These are phyloP conservation scores for Phytophthora quininea DNA, from an alignment of 352 stramenopile species.

Conservation along the genomic window DNA sequence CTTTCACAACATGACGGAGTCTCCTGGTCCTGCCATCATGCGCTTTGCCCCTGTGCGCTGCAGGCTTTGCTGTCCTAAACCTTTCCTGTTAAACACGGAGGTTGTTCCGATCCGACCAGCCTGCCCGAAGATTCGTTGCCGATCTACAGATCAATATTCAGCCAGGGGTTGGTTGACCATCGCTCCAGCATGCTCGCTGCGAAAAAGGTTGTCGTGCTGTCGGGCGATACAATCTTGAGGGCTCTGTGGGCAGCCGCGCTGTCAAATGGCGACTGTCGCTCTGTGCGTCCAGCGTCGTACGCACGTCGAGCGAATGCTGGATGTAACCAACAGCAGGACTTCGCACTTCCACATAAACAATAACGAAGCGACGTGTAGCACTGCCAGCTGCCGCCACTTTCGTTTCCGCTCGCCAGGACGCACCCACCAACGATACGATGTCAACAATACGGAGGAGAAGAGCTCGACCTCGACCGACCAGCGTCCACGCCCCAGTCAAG, in stretches of 20 bases:
- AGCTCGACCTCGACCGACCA: constrained; percentile 15
- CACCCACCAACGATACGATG: too few relatives aligned
- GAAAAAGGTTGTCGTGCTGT: constrained; percentile 25
- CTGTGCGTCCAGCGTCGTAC: constrained; percentile 19
- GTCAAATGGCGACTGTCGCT: constrained; percentile 3
- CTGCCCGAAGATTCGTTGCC: too few relatives aligned
- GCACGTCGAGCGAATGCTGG: constrained; percentile 9
- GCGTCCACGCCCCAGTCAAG: constrained; percentile 8
- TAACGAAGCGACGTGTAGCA: constrained; percentile 18
- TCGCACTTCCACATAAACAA: constrained; percentile 20
- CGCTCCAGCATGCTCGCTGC: not conserved
- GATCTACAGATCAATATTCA: too few relatives aligned
- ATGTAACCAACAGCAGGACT: constrained; percentile 16
- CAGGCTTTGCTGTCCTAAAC: too few relatives aligned
- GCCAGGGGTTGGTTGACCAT: not conserved
- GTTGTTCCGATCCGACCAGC: too few relatives aligned
- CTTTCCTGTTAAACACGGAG: too few relatives aligned
- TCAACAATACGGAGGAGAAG: not conserved
- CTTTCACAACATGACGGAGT: too few relatives aligned
- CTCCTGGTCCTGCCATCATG: not conserved
- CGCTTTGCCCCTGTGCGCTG: not conserved
- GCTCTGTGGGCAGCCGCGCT: constrained; percentile 9
- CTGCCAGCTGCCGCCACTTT: not conserved
- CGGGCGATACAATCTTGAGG: constrained; percentile 11
- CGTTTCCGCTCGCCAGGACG: not conserved